Evolutionary conservation across 1,139 yeast species (phyloP).

Genomic region (Debaryomycetaceae sp.): DNA sequence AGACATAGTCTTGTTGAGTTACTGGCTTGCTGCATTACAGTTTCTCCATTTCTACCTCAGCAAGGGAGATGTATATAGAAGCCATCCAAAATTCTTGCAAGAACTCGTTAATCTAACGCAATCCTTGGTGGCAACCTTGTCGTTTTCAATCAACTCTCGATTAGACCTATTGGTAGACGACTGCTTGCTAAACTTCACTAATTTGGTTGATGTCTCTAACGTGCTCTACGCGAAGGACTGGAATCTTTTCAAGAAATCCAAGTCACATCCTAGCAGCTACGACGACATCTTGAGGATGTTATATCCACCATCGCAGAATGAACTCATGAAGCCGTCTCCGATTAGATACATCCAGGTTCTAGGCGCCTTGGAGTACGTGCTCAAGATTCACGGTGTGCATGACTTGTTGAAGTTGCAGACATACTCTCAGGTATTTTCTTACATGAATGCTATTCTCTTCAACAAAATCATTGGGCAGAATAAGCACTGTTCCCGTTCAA

Average conservation of each 20-base stretch:
- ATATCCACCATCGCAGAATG: conserved; percentile 66
- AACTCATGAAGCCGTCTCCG: conserved; percentile 79
- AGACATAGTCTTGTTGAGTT: conserved; percentile 66
- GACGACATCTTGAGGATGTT: conserved; percentile 68
- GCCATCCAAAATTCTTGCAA: conserved; percentile 57
- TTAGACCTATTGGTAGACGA: conserved; percentile 55
- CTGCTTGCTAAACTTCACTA: conserved; percentile 61
- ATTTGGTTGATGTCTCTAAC: conserved; percentile 61
- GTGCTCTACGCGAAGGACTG: conserved; percentile 68
- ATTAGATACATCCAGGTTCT: conserved; percentile 78
- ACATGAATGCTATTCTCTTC: conserved; percentile 70
- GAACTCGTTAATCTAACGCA: conserved; percentile 58
- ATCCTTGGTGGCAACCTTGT: conserved; percentile 58
- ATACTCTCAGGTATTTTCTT: conserved; percentile 72
- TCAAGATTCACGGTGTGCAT: conserved; percentile 78
- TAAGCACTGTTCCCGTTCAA: conserved; percentile 69
- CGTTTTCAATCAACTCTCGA: conserved; percentile 62
- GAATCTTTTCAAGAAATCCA: conserved; percentile 63
- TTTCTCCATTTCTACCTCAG: conserved; percentile 62
- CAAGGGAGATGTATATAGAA: conserved; percentile 51
- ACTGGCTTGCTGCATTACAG: conserved; percentile 69
- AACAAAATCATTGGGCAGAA: conserved; percentile 67
- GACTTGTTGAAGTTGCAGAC: conserved; percentile 73
- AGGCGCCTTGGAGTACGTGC: conserved; percentile 83
- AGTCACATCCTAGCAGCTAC: conserved; percentile 45